These are phyloP conservation scores for Sclerotinia minor DNA, from an alignment of 2,329 filamentous ascomycete species.

Conservation along the genomic window DNA sequence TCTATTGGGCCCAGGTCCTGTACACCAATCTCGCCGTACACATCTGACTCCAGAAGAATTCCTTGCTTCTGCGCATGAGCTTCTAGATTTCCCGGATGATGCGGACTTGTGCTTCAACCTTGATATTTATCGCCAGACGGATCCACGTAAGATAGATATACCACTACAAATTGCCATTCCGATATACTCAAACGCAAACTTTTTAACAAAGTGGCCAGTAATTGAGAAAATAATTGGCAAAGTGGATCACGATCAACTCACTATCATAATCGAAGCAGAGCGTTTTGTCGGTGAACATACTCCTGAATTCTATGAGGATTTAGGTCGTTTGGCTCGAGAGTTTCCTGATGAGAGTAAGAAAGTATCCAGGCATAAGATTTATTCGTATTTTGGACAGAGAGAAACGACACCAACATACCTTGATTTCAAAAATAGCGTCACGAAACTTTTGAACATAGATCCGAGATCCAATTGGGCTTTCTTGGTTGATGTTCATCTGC, in stretches of 20 bases:
- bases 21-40: background rate
- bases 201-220: background rate
- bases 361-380: background rate
- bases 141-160: constrained; percentile 16
- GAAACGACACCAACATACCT: background rate
- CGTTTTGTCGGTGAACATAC: background rate
- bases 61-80: constrained; percentile 3
- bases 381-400: constrained; percentile 22
- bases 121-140: constrained; percentile 13
- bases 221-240: constrained; percentile 10
- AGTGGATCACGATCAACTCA: constrained; percentile 20
- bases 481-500: constrained; percentile 18
- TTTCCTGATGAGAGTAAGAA: constrained; percentile 10
- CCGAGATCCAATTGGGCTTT: constrained; percentile 19
- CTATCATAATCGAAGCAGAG: constrained; percentile 13
- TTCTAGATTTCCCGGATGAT: background rate
- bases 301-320: constrained; percentile 4
- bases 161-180: background rate
- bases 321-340: constrained; percentile 1
- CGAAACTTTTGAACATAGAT: constrained; percentile 21
- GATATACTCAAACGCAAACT: background rate
- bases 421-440: constrained; percentile 12
- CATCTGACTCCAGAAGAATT: constrained; percentile 8
- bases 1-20: background rate
- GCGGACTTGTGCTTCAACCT: background rate